Evolutionary conservation across 345 rosid genomes (phyloP), one percentile per base, ranked within the genome.

Genomic region (Bruguiera parviflora): DNA sequence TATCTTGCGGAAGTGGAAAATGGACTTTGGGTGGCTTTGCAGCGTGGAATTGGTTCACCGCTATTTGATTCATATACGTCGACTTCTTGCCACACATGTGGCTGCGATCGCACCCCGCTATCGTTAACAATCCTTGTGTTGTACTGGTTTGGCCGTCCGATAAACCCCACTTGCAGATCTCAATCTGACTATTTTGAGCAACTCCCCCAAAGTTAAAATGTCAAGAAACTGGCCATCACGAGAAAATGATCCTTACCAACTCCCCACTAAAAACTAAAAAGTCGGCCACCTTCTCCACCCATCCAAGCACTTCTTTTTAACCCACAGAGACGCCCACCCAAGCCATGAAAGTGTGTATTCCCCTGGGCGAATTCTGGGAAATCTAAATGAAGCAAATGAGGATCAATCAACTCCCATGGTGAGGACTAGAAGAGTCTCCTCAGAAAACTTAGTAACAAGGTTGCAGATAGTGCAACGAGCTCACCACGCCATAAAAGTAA

Each of bases 191-290:
- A 11, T n/a, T n/a, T n/a, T 33, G 47, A 21, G 15, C 11, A 67
- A 66, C 35, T 55, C 58, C 75, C 74, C 78, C 74, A 10, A 0
- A 6, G 8, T 32, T 6, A 5, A 53, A 53, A 21, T n/a, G 21
- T 0, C 57, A n/a, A n/a, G 70, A 67, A 4, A 78, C 55, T 78
- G 65, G 82, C 60, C 62, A 63, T 64, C 59, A 27, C 73, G 27
- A 66, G 71, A 57, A 58, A 43, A 71, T 31, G 71, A 73, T 27
- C 18, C 13, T 47, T 39, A 25, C 61, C 43, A 75, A 58, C 61
- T 51, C 2, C 16, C 8, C 27, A 62, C 35, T 60, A 16, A 51
- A 53, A 61, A 71, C 37, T 7, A 8, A 1, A 33, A 1, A 7
- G 37, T 33, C 37, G 7, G 59, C 77, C 58, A 70, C 5, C 49